These are phyloP conservation scores for Chlorella sp. DNA, from an alignment of 139 green algal species.

Conservation along the genomic window DNA sequence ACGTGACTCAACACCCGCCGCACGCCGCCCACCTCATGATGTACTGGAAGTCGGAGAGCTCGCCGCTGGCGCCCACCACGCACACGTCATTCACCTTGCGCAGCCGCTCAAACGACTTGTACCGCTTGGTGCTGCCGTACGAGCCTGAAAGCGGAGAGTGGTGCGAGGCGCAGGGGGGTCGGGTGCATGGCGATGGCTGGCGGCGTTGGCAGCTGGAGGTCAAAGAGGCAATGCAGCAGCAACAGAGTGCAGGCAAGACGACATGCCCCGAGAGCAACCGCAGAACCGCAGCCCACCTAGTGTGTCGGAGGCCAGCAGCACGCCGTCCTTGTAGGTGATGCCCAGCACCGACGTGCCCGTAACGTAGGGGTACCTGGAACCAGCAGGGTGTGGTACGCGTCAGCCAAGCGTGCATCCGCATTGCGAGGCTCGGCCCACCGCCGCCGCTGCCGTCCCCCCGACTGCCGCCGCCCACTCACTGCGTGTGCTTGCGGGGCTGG, in stretches of 20 bases:
- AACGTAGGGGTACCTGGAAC: constrained; percentile 89
- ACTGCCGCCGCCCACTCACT: constrained; percentile 31
- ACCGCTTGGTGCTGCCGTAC: constrained; percentile 98
- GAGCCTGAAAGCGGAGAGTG: constrained; percentile 54
- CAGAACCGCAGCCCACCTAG: constrained; percentile 65
- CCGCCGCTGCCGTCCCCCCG: not conserved
- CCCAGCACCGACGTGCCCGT: constrained; percentile 95
- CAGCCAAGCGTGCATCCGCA: too few species aligned
- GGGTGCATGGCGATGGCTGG: not conserved
- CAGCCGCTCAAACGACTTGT: constrained; percentile 94
- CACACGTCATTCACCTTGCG: constrained; percentile 74
- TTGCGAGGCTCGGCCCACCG: too few species aligned
- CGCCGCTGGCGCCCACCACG: constrained; percentile 86
- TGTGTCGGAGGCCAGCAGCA: constrained; percentile 94
- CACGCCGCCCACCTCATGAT: constrained; percentile 57
- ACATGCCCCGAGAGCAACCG: not conserved
- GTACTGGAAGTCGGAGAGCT: constrained; percentile 96
- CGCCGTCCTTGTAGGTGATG: constrained; percentile 95
- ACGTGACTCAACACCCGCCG: too few species aligned
- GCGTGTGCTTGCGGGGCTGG: constrained; percentile 51
- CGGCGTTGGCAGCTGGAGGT: not conserved
- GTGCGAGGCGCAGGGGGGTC: not conserved
- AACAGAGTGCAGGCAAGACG: not conserved
- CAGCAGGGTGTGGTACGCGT: not conserved
- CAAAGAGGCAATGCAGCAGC: not conserved